These are phyloP conservation scores for Hericium coralloides DNA, from an alignment of 768 basidiomycete species.

Conservation along the genomic window DNA sequence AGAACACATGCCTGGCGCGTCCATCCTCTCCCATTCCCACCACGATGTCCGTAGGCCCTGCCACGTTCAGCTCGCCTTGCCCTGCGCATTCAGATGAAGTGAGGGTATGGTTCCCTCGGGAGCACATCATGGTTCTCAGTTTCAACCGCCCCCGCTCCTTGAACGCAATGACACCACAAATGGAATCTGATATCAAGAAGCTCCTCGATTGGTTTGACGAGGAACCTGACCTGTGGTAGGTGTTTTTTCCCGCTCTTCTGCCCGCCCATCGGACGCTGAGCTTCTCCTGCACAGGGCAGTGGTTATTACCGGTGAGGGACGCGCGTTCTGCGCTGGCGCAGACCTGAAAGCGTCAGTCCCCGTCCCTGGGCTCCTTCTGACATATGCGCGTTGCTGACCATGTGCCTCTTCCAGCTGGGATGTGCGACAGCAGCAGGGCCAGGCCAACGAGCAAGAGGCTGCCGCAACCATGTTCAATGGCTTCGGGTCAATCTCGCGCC, in stretches of 20 bases:
- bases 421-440: constrained; percentile 36
- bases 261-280: background rate
- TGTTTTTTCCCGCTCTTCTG: constrained; percentile 4
- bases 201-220: constrained; percentile 68
- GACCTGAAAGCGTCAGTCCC: constrained; percentile 61
- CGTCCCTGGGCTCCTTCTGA: background rate
- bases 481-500: constrained; percentile 67
- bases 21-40: too few species aligned
- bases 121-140: constrained; percentile 45
- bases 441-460: constrained; percentile 34
- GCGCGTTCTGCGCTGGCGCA: constrained; percentile 71
- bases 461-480: constrained; percentile 39
- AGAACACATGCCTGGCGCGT: too few species aligned
- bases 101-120: constrained; percentile 32
- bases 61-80: background rate
- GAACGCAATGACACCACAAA: constrained; percentile 64
- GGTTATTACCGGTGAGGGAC: constrained; percentile 66
- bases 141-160: constrained; percentile 62
- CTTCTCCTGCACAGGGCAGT: constrained; percentile 43
- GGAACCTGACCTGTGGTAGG: constrained; percentile 64
- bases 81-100: constrained; percentile 29
- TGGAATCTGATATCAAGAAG: constrained; percentile 41
- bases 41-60: background rate
- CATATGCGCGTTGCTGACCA: background rate
- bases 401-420: constrained; percentile 44